Percentiles rank a stretch among this genome's conserved stretches.
These are phyloP conservation scores for Xerocomellus intermedius DNA, from an alignment of 768 basidiomycete species.

Conservation along the genomic window DNA sequence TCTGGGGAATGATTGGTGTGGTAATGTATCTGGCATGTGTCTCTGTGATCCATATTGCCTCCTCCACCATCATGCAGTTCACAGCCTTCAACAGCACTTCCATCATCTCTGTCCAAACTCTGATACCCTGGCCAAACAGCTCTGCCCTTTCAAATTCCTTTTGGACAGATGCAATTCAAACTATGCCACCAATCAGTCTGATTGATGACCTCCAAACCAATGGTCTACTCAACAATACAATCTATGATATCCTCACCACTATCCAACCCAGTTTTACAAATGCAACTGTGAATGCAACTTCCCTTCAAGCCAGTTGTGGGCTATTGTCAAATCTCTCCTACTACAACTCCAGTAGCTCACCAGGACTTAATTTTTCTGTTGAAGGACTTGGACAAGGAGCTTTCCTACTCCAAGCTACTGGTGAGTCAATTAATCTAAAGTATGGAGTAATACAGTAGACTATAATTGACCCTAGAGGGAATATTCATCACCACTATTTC, in stretches of 20 bases:
- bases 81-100: constrained; percentile 9
- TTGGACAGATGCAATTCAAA: not conserved
- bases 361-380: not conserved
- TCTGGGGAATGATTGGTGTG: constrained; percentile 8
- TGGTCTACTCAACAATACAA: constrained; percentile 12
- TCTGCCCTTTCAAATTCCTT: not conserved
- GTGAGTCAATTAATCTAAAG: not conserved
- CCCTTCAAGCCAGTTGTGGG: constrained; percentile 4
- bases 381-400: not conserved
- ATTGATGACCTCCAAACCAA: not conserved
- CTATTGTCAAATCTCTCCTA: constrained; percentile 11
- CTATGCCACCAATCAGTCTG: not conserved
- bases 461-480: no score
- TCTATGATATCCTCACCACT: constrained; percentile 10
- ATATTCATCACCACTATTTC: not conserved
- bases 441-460: not conserved
- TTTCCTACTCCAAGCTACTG: not conserved
- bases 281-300: constrained; percentile 15
- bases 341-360: not conserved
- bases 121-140: constrained; percentile 4
- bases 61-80: constrained; percentile 23
- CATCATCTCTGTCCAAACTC: not conserved
- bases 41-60: constrained; percentile 19
- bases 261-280: not conserved
- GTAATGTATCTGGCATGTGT: constrained; percentile 16